Conservation (phyloP, 176 grass and related monocot species). For the barley (Hordeum vulgare) region DNA sequence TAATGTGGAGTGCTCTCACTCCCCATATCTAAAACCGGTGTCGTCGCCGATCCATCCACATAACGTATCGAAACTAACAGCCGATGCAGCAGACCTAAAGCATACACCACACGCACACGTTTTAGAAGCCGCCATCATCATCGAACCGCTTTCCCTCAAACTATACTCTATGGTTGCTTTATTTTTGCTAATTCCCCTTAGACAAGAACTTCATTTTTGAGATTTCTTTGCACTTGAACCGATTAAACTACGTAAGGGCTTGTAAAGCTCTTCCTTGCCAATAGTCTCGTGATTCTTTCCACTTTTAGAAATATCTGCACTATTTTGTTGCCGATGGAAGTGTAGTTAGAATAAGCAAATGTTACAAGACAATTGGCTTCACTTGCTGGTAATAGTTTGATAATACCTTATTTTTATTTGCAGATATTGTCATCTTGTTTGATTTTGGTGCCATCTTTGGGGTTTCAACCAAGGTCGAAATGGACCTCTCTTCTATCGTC, state of each 20-base stretch:
- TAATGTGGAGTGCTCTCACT: no score
- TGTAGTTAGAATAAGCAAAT: conserved; percentile 20
- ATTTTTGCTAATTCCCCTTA: neutral
- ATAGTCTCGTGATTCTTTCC: conserved; percentile 31
- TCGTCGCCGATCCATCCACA: no score
- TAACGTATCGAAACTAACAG: no score
- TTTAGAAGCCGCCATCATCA: no score
- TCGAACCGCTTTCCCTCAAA: conserved; percentile 35
- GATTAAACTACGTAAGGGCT: conserved; percentile 51
- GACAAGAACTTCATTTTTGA: neutral
- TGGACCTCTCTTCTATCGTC: conserved; percentile 77
- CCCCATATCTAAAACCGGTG: no score
- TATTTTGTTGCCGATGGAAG: conserved; percentile 43
- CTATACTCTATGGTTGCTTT: conserved; percentile 16
- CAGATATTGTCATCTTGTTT: conserved; percentile 25
- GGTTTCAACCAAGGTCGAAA: conserved; percentile 82
- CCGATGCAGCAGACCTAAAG: no score
- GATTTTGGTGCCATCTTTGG: conserved; percentile 37
- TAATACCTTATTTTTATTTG: conserved; percentile 59
- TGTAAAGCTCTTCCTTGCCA: conserved; percentile 51
- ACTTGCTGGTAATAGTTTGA: conserved; percentile 1
- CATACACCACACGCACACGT: no score
- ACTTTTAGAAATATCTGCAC: conserved; percentile 36
- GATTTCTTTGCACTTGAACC: conserved; percentile 42
- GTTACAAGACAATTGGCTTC: neutral